A percentile compares a stretch with the other conserved stretches of the same genome.
phyloP scores from a whole-genome alignment of 2,329 filamentous ascomycete genomes.

The Coniochaeta pulveracea region DNA sequence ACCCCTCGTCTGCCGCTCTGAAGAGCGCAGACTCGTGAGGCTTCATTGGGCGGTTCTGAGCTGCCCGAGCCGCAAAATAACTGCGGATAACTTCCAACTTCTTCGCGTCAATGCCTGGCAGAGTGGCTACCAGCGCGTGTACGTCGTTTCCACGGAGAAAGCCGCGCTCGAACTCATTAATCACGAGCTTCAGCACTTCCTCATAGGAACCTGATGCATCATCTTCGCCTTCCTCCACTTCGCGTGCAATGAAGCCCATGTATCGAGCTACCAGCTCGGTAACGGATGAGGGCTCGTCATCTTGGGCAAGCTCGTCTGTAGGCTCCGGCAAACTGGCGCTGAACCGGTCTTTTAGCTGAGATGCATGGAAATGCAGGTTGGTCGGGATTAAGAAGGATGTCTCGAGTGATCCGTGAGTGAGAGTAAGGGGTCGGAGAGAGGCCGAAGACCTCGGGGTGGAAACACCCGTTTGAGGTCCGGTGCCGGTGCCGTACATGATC shows the following conservation, averaged over 20 bases:
- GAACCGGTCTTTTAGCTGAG: slow-evolving; percentile 88
- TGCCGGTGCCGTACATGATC: slow-evolving; percentile 77
- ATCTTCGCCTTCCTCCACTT: slow-evolving; percentile 89
- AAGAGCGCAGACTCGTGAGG: slow-evolving; percentile 89
- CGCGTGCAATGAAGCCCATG: slow-evolving; percentile 76
- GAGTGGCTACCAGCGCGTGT: slow-evolving; percentile 72
- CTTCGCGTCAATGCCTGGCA: slow-evolving; percentile 88
- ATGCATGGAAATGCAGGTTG: slow-evolving; percentile 88
- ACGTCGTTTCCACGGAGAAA: slow-evolving; percentile 95
- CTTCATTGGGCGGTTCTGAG: slow-evolving; percentile 76
- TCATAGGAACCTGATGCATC: slow-evolving; percentile 79
- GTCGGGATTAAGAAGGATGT: slow-evolving; percentile 94
- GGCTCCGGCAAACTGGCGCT: slow-evolving; percentile 73
- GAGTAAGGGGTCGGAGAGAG: slow-evolving; percentile 80
- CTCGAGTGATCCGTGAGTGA: slow-evolving; percentile 90
- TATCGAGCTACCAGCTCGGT: slow-evolving; percentile 88
- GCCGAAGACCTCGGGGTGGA: slow-evolving; percentile 91
- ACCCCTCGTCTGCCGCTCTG: slow-evolving; percentile 73
- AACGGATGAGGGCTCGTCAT: slow-evolving; percentile 97
- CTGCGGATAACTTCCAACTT: slow-evolving; percentile 81
- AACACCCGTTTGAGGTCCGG: slow-evolving; percentile 86
- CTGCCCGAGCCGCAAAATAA: slow-evolving; percentile 84
- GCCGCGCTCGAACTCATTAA: slow-evolving; percentile 93
- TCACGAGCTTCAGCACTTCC: slow-evolving; percentile 81
- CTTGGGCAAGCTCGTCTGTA: slow-evolving; percentile 93